Conservation (phyloP, 768 basidiomycete genomes). For the Leucogyrophana mollusca region DNA sequence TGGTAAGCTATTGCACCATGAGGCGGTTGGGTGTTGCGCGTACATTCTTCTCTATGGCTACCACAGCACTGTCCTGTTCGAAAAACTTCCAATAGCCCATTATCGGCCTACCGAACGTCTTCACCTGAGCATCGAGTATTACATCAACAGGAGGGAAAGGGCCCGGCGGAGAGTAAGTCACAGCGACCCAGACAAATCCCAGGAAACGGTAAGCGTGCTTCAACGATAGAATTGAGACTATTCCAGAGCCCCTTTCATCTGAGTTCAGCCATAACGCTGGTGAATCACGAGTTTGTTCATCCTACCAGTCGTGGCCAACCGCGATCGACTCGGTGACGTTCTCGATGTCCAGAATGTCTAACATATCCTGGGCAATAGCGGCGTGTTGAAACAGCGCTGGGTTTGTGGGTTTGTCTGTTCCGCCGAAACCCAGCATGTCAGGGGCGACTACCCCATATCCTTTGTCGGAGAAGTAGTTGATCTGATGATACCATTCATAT, state of each 20-base stretch:
- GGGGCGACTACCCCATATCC: conserved; percentile 47
- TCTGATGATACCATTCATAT: conserved; percentile 41
- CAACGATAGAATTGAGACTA: conserved; percentile 35
- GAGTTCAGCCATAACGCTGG: neutral
- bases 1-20: too few relatives aligned
- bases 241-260: conserved; percentile 32
- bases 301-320: conserved; percentile 43
- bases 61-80: conserved; percentile 25
- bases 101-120: conserved; percentile 34
- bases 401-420: conserved; percentile 40
- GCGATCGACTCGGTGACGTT: conserved; percentile 27
- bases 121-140: conserved; percentile 22
- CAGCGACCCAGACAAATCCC: conserved; percentile 36
- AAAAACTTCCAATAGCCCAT: conserved; percentile 45
- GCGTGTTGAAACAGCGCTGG: conserved; percentile 24
- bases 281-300: neutral
- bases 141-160: conserved; percentile 24
- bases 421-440: conserved; percentile 47
- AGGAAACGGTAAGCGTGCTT: conserved; percentile 39
- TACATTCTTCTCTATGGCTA: conserved; percentile 34
- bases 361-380: conserved; percentile 28
- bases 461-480: conserved; percentile 33
- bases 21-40: too few relatives aligned
- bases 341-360: conserved; percentile 40
- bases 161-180: conserved; percentile 31